Base-by-base conservation (phyloP, 768 basidiomycete genomes). In the Coprinopsis cinerea region DNA sequence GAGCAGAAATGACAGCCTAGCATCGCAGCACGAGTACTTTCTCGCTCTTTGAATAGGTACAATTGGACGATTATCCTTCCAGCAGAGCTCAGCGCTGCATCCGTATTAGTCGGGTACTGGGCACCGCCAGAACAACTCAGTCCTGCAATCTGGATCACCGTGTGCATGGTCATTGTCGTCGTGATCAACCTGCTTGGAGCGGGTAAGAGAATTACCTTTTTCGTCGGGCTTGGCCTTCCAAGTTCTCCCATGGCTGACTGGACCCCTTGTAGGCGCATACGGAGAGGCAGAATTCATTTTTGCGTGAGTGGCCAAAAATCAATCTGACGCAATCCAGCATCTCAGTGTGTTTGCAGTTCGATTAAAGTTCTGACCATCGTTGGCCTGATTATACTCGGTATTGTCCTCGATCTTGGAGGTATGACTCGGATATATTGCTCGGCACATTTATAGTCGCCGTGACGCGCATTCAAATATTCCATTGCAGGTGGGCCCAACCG, bases 361-460 rank as follows among this genome's bases (percentile, higher is more conserved):
- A 90, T 95, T 70, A 94, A 94, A 66, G 87, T 95, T n/a, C 65
- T 94, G 53, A 86, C 88, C 0, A 88, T 92, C 56, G 76, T 73
- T 2, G 89, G 85, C 51, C 71, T 82, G 30, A 83, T 83, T 46
- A 81, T 84, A 53, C 60, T 84, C n/a, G 82, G 82, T 7, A 72
- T 83, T 61, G 72, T 94, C 26, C 70, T 95, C 54, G 90, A 92
- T 62, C 81, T 92, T 35, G 94, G 94, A 54, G 77, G 77, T 70
- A 55, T 49, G 67, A 55, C 27, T 25, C 22, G 4, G 22, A 9
- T 6, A 39, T n/a, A n/a, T n/a, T n/a, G n/a, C n/a, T n/a, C n/a
- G n/a, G n/a, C n/a, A n/a, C n/a, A n/a, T n/a, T n/a, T n/a, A n/a
- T n/a, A 39, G 36, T 39, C 6, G 15, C 36, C 11, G 36, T 39